Conservation (phyloP, 106 monocot genomes). For the Dendrobium nobile region DNA sequence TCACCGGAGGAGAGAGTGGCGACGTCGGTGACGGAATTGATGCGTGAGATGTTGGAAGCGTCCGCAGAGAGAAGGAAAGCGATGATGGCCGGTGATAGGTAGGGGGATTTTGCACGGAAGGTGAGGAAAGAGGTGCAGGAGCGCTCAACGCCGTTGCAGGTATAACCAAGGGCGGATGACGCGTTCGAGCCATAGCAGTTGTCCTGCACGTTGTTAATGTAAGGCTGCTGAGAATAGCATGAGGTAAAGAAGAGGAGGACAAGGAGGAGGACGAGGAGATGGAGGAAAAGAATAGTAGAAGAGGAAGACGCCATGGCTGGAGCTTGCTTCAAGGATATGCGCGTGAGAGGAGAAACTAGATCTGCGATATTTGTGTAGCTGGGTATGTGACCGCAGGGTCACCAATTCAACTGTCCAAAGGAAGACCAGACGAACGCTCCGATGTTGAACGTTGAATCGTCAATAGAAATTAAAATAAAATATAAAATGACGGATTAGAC, state of each 20-base stretch:
- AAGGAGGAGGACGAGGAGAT: conserved; percentile 13
- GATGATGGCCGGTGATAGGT: conserved; percentile 49
- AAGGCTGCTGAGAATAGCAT: conserved; percentile 45
- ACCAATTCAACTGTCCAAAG: neutral
- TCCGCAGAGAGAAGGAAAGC: conserved; percentile 43
- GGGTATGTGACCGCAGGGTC: no score
- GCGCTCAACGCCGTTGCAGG: conserved; percentile 32
- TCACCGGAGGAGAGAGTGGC: conserved; percentile 15
- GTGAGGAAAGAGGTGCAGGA: conserved; percentile 56
- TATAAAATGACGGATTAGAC: no score
- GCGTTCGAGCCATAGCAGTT: conserved; percentile 40
- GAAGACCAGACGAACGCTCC: neutral
- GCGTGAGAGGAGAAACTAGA: no score
- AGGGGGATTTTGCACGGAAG: conserved; percentile 52
- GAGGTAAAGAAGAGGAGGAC: neutral
- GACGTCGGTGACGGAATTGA: conserved; percentile 36
- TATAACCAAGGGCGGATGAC: conserved; percentile 64
- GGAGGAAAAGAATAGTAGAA: neutral
- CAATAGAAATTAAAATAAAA: no score
- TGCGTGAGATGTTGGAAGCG: conserved; percentile 25
- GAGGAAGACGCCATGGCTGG: neutral
- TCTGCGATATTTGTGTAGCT: neutral
- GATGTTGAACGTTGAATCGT: neutral
- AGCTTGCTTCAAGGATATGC: neutral
- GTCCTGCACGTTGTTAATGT: conserved; percentile 34